phyloP scores from a whole-genome alignment of 2,329 filamentous ascomycete genomes.

The Fusarium cyanostomum region DNA sequence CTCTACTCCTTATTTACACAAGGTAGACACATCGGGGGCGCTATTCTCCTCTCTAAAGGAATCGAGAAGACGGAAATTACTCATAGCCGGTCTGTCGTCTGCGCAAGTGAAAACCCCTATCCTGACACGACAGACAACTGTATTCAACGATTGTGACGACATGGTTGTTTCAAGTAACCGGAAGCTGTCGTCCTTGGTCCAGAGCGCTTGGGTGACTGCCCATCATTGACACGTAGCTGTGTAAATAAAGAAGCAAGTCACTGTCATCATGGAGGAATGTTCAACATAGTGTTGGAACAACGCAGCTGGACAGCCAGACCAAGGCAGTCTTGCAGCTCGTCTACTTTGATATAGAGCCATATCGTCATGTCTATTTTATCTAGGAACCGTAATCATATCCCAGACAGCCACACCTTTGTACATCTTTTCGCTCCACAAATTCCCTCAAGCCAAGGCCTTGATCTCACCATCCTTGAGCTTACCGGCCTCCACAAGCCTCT shows the following conservation, averaged over 20 bases:
- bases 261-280: background rate
- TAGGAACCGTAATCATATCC: constrained; percentile 30
- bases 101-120: too few species aligned
- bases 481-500: constrained; percentile 80
- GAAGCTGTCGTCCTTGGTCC: too few species aligned
- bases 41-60: background rate
- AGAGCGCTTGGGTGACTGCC: too few species aligned
- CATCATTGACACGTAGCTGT: too few species aligned
- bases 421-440: background rate
- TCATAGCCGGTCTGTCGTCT: too few species aligned
- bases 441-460: constrained; percentile 66
- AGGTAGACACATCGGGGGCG: too few species aligned
- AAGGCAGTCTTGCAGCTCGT: constrained; percentile 9
- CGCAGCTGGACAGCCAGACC: background rate
- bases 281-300: background rate
- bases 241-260: too few species aligned
- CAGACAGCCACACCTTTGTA: constrained; percentile 1
- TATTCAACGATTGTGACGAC: too few species aligned
- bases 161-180: too few species aligned
- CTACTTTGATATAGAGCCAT: constrained; percentile 31
- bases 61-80: too few species aligned
- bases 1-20: background rate
- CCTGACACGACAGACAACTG: too few species aligned
- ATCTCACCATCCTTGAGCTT: constrained; percentile 87
- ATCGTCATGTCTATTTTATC: constrained; percentile 37